Evolutionary conservation across 306 rosid species (phyloP).

Genomic region (Benincasa hispida): DNA sequence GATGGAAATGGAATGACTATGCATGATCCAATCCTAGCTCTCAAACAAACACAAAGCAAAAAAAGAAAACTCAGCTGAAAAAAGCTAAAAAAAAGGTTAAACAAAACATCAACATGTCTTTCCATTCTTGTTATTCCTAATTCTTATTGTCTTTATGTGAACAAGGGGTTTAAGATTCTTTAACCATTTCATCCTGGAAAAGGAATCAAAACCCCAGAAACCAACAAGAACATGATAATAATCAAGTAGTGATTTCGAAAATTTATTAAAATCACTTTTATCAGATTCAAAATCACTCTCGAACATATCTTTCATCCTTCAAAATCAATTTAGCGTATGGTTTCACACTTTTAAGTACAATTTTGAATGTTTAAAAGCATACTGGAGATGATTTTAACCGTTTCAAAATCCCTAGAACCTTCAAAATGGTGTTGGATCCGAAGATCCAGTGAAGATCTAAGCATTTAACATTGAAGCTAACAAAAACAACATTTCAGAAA

Average conservation of each 20-base stretch:
- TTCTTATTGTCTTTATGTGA: not conserved
- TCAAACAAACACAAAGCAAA: not conserved
- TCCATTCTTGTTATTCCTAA: not conserved
- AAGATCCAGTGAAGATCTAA: slow-evolving; percentile 4
- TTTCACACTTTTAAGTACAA: no score
- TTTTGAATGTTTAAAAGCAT: no score
- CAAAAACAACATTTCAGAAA: not conserved
- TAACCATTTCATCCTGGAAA: not conserved
- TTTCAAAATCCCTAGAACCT: not conserved
- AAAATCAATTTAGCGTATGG: no score
- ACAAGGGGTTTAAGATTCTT: not conserved
- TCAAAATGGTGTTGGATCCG: not conserved
- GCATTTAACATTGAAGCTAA: not conserved
- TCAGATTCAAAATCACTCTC: no score
- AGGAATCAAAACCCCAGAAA: slow-evolving; percentile 2
- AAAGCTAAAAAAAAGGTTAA: not conserved
- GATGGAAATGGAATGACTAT: not conserved
- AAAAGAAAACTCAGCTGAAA: not conserved
- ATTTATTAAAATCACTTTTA: no score
- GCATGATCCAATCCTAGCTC: not conserved
- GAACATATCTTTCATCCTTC: no score
- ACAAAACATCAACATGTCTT: not conserved
- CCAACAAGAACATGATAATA: not conserved
- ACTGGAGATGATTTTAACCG: no score
- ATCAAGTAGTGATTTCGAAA: no score